Base-by-base conservation (phyloP, 257 asterid species). In the Misopates orontium region DNA sequence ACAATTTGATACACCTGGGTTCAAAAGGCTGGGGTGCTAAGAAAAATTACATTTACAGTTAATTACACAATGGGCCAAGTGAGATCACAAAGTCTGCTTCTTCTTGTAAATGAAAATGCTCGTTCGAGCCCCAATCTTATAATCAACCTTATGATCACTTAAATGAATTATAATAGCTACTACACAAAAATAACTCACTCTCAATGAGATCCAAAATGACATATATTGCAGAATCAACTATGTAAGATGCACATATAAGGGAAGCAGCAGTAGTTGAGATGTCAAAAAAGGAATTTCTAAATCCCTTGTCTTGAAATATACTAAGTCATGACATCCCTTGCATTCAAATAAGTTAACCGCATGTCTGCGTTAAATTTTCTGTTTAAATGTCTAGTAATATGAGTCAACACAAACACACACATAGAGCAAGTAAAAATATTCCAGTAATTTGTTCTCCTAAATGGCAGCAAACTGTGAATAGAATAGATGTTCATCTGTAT, bases 371-470 rank as follows among this genome's bases (percentile, higher is more conserved):
- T n/a, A n/a, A n/a, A 53, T 42, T 69, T 56, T 16, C 42, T 58
- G 15, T 28, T 52, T 44, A 48, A 41, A 17, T 25, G 36, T 45
- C 48, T 36, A 67, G 73, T 14, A 49, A 60, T 17, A 28, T 55
- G 57, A 64, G 48, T 53, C 23, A 48, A 48, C 19, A 28, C 19
- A 62, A 50, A 66, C 40, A 59, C 13, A 58, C 25, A 56, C 6
- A 69, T 31, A 65, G 57, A 60, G 55, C 62, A 78, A 59, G 13
- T 15, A 31, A 59, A 54, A 64, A 64, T 49, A 48, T 36, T 7
- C 4, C 45, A 50, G 25, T 23, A 20, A 60, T 4, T n/a, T 57
- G 50, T 1, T 45, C 19, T 41, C 21, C 32, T 5, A 18, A 40
- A 13, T 60, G 60, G 68, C 58, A 60, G 56, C 64, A 53, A 60